Evolutionary conservation across 495 filamentous ascomycete species (phyloP), one percentile per base, ranked within the genome.

Genomic region (Penicillium simplicissimum): DNA sequence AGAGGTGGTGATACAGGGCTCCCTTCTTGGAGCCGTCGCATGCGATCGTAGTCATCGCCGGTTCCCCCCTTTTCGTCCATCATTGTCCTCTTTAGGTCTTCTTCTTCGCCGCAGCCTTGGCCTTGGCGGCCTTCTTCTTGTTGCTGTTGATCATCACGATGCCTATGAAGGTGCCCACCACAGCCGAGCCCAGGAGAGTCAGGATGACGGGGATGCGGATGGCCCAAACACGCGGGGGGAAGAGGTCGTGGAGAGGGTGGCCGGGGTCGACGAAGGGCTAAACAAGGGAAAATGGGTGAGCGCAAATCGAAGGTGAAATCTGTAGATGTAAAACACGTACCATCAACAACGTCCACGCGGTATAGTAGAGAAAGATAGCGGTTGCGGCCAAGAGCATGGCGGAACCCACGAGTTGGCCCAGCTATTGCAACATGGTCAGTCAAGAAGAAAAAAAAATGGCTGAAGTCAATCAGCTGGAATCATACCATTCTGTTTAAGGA

Each of bases 71-170:
- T 53, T 60, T 45, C 60, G 34, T 57, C 47, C 47, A 28, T 55
- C 48, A 19, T 6, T 6, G 38, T 34, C 25, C 63, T 61, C n/a
- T 83, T 90, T 77, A 85, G 62, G 79, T 76, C 84, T 92, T 91
- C 74, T 86, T 86, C 74, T 82, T 84, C 51, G 85, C 82, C 33
- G 87, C 88, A 45, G 87, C 87, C 78, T 90, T 90, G 54, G 91
- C 91, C 84, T 97, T 97, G 56, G 91, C 88, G 2, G 92, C 91
- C 84, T 96, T 96, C 87, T 97, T 97, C 74, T 90, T 82, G 83
- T 96, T 97, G 82, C 93, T 97, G 73, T 92, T 87, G 79, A 99
- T 97, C 95, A 99, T 99, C 67, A 98, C 94, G 68, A 97, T 88
- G 67, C 90, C 88, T 68, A 99, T 83, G 80, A 99, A 98, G 56